Evolutionary conservation across 805 yeast genomes (phyloP).

Genomic region (Lachancea cidri): DNA sequence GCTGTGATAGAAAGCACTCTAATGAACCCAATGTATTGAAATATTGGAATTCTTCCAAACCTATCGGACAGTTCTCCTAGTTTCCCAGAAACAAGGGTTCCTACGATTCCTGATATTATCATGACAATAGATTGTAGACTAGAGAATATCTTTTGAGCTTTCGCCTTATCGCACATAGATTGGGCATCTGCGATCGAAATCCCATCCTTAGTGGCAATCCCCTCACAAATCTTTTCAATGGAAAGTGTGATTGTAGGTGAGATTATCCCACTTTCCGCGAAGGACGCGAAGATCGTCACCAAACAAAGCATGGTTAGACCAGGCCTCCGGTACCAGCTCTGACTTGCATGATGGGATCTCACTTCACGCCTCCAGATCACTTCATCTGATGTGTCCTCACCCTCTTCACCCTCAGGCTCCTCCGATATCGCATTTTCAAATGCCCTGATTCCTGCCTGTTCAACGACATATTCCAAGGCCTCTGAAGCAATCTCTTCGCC

Average conservation of each 20-base stretch:
- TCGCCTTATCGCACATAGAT: slow-evolving; percentile 33
- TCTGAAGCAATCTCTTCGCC: slow-evolving; percentile 10
- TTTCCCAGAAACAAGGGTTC: slow-evolving; percentile 53
- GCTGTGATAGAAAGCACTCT: slow-evolving; percentile 20
- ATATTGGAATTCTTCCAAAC: slow-evolving; percentile 52
- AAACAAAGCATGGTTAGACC: slow-evolving; percentile 46
- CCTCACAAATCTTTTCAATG: slow-evolving; percentile 40
- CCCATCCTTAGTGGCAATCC: slow-evolving; percentile 30
- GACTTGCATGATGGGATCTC: slow-evolving; percentile 36
- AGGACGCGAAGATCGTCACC: slow-evolving; percentile 38
- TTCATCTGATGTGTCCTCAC: slow-evolving; percentile 7
- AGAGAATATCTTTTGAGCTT: slow-evolving; percentile 43
- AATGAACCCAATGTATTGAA: slow-evolving; percentile 33
- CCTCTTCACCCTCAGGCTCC: slow-evolving; percentile 12
- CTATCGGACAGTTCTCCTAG: slow-evolving; percentile 61
- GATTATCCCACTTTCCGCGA: slow-evolving; percentile 37
- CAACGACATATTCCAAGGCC: slow-evolving; percentile 19
- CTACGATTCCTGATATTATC: slow-evolving; percentile 40
- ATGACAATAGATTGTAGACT: slow-evolving; percentile 42
- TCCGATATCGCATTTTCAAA: slow-evolving; percentile 3
- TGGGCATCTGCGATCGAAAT: slow-evolving; percentile 24
- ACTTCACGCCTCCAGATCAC: slow-evolving; percentile 46
- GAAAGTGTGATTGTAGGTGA: slow-evolving; percentile 36
- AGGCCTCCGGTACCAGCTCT: slow-evolving; percentile 56
- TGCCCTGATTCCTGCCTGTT: slow-evolving; percentile 17